Base-by-base conservation (phyloP, 495 filamentous ascomycete genomes). In the Podospora sp. region DNA sequence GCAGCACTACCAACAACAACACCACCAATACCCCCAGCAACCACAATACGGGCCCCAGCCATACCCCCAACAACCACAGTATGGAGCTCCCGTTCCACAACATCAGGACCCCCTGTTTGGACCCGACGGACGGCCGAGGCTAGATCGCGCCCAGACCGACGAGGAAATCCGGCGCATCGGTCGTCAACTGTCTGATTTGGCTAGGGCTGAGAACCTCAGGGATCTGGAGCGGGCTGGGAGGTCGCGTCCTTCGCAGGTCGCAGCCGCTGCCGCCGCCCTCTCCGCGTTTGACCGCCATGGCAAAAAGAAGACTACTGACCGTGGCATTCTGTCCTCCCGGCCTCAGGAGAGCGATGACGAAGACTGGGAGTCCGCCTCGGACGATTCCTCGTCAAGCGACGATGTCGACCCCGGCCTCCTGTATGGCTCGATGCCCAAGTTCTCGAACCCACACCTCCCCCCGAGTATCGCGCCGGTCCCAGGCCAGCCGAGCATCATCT, bases 161-260 rank as follows among this genome's bases (percentile, higher is more conserved):
- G 81, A 83, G 67, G 82, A 84, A 67, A 84, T 84, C 56, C 60
- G 83, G 22, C 79, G 77, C 52, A 69, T 84, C 59, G 82, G 82
- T 56, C 77, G 80, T 51, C 71, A 79, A 70, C 77, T 84, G 25
- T 77, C 79, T 21, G 78, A 82, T 63, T 68, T 83, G 18, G 82
- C 82, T 18, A 75, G 76, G 60, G 72, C 75, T 56, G 72, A 82
- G 51, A 83, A 84, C 67, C 53, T 65, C 8, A 74, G 76, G 16
- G 81, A 84, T 11, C 75, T 81, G 25, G 74, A 75, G 50, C 75
- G 75, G 21, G 73, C 71, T n/a, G 82, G 81, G 49, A 75, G 68
- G 49, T 65, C 58, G 24, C 79, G 79, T 33, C 78, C 79, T 1
- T 81, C 80, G 25, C 71, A 74, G 46, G 35, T 83, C 16, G 62